Evolutionary conservation across 2,329 filamentous ascomycete genomes (phyloP), one percentile per base, ranked within the genome.

Genomic region (Botrytis hyacinthi): DNA sequence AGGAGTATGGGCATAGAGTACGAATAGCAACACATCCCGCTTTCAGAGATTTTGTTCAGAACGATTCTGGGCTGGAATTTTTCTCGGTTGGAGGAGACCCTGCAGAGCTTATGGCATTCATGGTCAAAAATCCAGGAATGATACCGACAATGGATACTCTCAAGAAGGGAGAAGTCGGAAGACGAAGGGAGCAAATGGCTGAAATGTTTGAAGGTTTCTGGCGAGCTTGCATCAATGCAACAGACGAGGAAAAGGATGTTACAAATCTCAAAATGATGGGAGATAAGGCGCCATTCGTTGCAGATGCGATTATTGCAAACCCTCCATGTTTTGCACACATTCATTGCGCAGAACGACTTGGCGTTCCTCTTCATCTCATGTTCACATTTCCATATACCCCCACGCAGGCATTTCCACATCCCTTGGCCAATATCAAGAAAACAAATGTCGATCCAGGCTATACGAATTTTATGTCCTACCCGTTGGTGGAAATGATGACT

Each of bases 131-230:
- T 78, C 92, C 89, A 0, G 92, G 92, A 6, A 85, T 95, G 81
- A 92, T 96, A 3, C 93, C 93, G 0, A 91, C 87, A 1, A 83
- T 95, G 37, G 89, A 93, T 75, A 91, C 91, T 0, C 87, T 95
- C 72, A 90, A 89, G 75, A 88, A 90, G 2, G 93, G 93, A 5
- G 93, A 95, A 76, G 90, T 95, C 73, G 88, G 90, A 0, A 85
- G 86, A 37, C 85, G 92, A 44, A 85, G 93, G 57, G 86, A 87
- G 7, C 87, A 89, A 66, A 95, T 95, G 91, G 91, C 88, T 3
- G 90, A 92, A 75, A 95, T 95, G 91, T 94, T 95, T 78, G 86
- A 93, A 74, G 93, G 93, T 0, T 94, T 94, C 83, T 95, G 93
- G 92, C 84, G 91, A 42, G 90, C 92, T 1, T 95, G 93, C 78